These are phyloP conservation scores for Crithidia mellificae DNA, from an alignment of 208 protist genomes.

Conservation along the genomic window DNA sequence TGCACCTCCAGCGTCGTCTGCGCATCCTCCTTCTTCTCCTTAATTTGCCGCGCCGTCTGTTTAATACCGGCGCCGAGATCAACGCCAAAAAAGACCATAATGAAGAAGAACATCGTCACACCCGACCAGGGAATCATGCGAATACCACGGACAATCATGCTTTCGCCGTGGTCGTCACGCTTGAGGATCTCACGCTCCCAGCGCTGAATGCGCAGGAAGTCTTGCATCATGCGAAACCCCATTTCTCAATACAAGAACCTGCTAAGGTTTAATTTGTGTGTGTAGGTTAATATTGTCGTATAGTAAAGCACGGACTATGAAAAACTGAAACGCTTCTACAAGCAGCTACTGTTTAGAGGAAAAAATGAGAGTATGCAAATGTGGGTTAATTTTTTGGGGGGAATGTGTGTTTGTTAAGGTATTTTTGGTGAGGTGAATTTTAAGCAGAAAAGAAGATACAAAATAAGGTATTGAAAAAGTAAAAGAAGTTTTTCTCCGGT, in stretches of 20 bases:
- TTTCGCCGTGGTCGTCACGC: slow-evolving; percentile 52
- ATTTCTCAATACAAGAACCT: slow-evolving; percentile 16
- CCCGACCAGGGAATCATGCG: slow-evolving; percentile 77
- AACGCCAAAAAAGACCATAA: slow-evolving; percentile 86
- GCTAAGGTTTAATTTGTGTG: too few species aligned
- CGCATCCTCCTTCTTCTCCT: slow-evolving; percentile 80
- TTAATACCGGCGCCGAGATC: slow-evolving; percentile 81
- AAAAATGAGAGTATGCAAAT: too few species aligned
- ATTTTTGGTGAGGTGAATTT: too few species aligned
- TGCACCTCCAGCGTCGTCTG: slow-evolving; percentile 59
- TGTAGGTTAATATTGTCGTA: too few species aligned
- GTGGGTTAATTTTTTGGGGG: too few species aligned
- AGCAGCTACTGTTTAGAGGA: too few species aligned
- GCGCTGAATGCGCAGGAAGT: slow-evolving; percentile 69
- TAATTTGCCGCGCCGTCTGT: slow-evolving; percentile 66
- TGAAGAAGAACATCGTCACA: slow-evolving; percentile 79
- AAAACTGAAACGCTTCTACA: too few species aligned
- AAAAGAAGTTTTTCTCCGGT: too few species aligned
- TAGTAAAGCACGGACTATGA: too few species aligned
- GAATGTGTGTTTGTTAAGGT: too few species aligned
- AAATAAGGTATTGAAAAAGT: too few species aligned
- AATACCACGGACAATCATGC: slow-evolving; percentile 45
- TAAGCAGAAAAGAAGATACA: too few species aligned
- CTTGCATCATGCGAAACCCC: slow-evolving; percentile 60
- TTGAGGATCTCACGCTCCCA: slow-evolving; percentile 74